Evolutionary conservation across 768 basidiomycete species (phyloP), one percentile per base, ranked within the genome.

Genomic region (Mrakia hoshinonis): DNA sequence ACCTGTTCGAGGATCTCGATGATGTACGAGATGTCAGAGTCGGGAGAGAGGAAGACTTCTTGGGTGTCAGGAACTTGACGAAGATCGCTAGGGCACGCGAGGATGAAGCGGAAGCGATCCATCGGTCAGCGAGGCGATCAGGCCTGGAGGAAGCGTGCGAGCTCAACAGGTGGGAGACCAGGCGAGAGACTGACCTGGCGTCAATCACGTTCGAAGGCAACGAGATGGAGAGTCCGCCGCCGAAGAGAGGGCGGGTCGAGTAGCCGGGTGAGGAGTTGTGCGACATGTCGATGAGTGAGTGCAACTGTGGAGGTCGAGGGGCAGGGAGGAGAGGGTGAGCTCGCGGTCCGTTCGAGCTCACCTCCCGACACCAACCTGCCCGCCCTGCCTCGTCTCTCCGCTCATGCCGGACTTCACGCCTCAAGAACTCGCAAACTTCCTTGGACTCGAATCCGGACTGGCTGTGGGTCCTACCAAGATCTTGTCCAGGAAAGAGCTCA

Each of bases 21-120:
- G 63, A 98, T 84, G 73, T 94, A 84, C 76, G 89, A 92, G 75
- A 87, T 81, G 62, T 83, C 83, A 6, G 87, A 89, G 61, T 85
- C 79, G 7, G 85, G 84, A 68, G 87, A 87, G 69, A 96, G 78
- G 80, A 92, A 89, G 51, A 96, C 95, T 77, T 98, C 96, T 79
- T 99, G 95, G 4, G 86, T 92, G 78, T 98, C 89, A 18, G 96
- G 94, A 15, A 99, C 83, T 80, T 97, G 90, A 67, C 95, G 91
- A 7, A 87, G 71, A 63, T 83, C 81, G 72, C 87, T 88, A 76
- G 0, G 39, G 64, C 12, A 26, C 26, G 55, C 9, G 39, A 49
- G 7, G 24, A 39, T 31, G 38, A 52, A 52, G 29, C 39, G 63
- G n/a, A 61, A n/a, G 67, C 51, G 10, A 31, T 29, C 18, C 4